A percentile compares a stretch with the other conserved stretches of the same genome.
These are phyloP conservation scores for Raffaelea deltoideospora DNA, from an alignment of 2,329 filamentous ascomycete species.

Conservation along the genomic window DNA sequence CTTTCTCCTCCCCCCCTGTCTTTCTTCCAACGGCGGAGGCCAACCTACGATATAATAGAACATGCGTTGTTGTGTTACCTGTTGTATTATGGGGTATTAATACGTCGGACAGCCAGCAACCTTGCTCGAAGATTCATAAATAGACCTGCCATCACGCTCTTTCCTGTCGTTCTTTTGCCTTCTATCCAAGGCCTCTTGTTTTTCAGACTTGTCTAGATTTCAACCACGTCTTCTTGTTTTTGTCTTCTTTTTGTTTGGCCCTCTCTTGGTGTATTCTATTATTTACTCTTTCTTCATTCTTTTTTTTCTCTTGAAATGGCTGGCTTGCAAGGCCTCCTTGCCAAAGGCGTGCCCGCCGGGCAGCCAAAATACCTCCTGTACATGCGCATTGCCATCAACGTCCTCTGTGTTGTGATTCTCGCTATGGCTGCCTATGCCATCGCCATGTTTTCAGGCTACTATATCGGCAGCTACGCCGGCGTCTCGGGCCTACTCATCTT, in stretches of 20 bases:
- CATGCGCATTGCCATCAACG: constrained; percentile 21
- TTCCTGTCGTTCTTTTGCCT: no score
- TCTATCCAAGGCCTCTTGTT: no score
- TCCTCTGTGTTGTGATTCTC: constrained; percentile 24
- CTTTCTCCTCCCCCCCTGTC: background rate
- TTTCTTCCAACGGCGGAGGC: background rate
- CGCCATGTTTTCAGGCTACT: constrained; percentile 16
- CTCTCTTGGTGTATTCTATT: no score
- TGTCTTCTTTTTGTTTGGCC: no score
- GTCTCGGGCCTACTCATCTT: constrained; percentile 29
- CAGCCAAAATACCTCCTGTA: constrained; percentile 21
- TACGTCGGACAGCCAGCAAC: no score
- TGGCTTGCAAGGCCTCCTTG: constrained; percentile 16
- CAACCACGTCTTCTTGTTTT: no score
- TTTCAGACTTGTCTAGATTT: no score
- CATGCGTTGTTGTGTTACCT: no score
- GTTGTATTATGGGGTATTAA: no score
- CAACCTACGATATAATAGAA: no score
- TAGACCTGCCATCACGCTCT: no score
- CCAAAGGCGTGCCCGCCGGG: constrained; percentile 20
- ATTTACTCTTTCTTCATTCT: background rate
- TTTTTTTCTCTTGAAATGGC: background rate
- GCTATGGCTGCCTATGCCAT: constrained; percentile 24
- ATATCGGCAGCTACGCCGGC: constrained; percentile 14
- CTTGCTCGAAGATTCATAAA: no score